These are phyloP conservation scores for Quercus alba DNA, from an alignment of 306 rosid genomes.

Conservation along the genomic window DNA sequence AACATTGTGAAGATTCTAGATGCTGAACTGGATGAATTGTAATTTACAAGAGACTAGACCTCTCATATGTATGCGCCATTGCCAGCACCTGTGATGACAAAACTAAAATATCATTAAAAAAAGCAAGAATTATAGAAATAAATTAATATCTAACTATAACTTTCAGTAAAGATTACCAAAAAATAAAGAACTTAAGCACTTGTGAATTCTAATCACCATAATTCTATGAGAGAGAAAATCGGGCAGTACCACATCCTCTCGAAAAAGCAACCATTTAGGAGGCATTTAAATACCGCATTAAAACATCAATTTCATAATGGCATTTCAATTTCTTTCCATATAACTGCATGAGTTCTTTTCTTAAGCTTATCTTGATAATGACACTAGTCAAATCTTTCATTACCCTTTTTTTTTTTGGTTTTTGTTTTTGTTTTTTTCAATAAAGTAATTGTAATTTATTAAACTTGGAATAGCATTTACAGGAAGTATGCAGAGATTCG, in stretches of 20 bases:
- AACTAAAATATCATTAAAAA: constrained; percentile 20
- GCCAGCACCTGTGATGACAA: constrained; percentile 24
- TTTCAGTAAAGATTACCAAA: too few relatives aligned
- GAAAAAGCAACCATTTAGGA: neutral
- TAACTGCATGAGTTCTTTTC: neutral
- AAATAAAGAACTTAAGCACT: too few relatives aligned
- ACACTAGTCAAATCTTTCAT: neutral
- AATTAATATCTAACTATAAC: too few relatives aligned
- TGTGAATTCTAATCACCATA: neutral
- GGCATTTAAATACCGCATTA: neutral
- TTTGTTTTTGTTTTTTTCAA: too few relatives aligned
- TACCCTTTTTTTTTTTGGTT: neutral
- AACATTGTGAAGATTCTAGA: neutral
- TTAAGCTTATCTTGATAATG: neutral
- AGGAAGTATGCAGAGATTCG: too few relatives aligned
- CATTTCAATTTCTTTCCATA: neutral
- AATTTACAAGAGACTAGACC: neutral
- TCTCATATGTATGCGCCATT: neutral
- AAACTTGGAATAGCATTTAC: too few relatives aligned
- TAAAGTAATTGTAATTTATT: too few relatives aligned
- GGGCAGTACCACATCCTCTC: neutral
- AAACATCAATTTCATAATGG: neutral
- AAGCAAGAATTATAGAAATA: neutral
- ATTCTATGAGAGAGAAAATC: neutral
- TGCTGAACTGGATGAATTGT: neutral